Conservation (phyloP, 2,329 filamentous ascomycete species). For the Phialophora tarda region DNA sequence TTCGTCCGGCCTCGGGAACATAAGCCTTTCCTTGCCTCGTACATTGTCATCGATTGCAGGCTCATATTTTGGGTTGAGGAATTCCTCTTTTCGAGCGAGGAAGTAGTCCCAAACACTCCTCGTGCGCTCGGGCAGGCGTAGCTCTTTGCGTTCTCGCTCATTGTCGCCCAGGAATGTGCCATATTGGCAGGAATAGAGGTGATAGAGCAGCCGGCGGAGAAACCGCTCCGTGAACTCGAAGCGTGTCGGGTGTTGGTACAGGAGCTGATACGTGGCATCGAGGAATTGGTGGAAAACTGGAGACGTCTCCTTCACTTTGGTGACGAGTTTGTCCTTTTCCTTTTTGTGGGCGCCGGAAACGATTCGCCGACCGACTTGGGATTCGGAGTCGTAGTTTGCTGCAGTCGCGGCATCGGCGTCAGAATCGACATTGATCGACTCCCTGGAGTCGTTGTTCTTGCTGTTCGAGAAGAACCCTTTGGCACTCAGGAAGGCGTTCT, state of each 20-base stretch:
- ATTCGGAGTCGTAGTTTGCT: slow-evolving; percentile 57
- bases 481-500: slow-evolving; percentile 82
- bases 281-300: slow-evolving; percentile 98
- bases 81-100: slow-evolving; percentile 77
- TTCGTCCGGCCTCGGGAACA: slow-evolving; percentile 77
- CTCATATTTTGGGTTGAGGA: slow-evolving; percentile 81
- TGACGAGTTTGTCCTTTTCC: slow-evolving; percentile 67
- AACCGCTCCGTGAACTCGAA: slow-evolving; percentile 98
- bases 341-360: slow-evolving; percentile 40
- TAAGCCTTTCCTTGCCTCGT: slow-evolving; percentile 78
- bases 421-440: slow-evolving; percentile 58
- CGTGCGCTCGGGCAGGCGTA: slow-evolving; percentile 71
- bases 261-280: slow-evolving; percentile 88
- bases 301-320: slow-evolving; percentile 86
- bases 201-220: slow-evolving; percentile 84
- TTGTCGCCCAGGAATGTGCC: slow-evolving; percentile 96
- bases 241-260: slow-evolving; percentile 81
- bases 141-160: slow-evolving; percentile 82
- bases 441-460: slow-evolving; percentile 63
- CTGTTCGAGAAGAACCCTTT: slow-evolving; percentile 85
- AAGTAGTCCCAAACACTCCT: slow-evolving; percentile 97
- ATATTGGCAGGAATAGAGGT: slow-evolving; percentile 94
- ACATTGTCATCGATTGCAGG: slow-evolving; percentile 75
- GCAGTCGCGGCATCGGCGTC: slow-evolving; percentile 67
- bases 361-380: slow-evolving; percentile 45